These are phyloP conservation scores for Geotrichum ghanense DNA, from an alignment of 805 yeast genomes.

Conservation along the genomic window DNA sequence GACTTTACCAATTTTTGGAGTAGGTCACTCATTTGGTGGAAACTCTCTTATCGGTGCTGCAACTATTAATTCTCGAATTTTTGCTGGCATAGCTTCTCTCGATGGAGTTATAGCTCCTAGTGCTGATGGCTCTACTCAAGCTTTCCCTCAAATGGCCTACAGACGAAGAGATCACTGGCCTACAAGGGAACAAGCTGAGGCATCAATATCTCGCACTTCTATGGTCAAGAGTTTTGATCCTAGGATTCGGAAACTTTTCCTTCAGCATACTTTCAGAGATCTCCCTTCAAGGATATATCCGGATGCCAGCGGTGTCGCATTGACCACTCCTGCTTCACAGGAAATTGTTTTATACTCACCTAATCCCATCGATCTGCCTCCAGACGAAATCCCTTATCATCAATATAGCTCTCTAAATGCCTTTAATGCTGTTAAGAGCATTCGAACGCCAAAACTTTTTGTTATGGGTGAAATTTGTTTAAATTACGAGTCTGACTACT, in stretches of 20 bases:
- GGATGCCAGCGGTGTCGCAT: slow-evolving; percentile 10
- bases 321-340: slow-evolving; percentile 12
- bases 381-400: background rate
- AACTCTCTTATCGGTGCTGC: slow-evolving; percentile 8
- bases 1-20: slow-evolving; percentile 12
- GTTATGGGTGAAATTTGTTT: background rate
- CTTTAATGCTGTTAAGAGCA: background rate
- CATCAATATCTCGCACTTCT: slow-evolving; percentile 3
- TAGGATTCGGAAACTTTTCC: slow-evolving; percentile 10
- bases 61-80: slow-evolving; percentile 7
- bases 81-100: slow-evolving; percentile 11
- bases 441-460: background rate
- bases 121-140: slow-evolving; percentile 3
- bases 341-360: slow-evolving; percentile 10
- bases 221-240: slow-evolving; percentile 10
- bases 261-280: slow-evolving; percentile 10
- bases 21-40: slow-evolving; percentile 19
- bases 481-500: background rate
- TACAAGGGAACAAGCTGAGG: slow-evolving; percentile 8
- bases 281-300: slow-evolving; percentile 10
- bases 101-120: slow-evolving; percentile 14
- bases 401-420: background rate
- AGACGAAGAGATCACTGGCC: slow-evolving; percentile 13
- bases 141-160: slow-evolving; percentile 5
- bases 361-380: slow-evolving; percentile 1